phyloP scores from a whole-genome alignment of 108 stramenopile genomes.

The Schizochytrium sp. region DNA sequence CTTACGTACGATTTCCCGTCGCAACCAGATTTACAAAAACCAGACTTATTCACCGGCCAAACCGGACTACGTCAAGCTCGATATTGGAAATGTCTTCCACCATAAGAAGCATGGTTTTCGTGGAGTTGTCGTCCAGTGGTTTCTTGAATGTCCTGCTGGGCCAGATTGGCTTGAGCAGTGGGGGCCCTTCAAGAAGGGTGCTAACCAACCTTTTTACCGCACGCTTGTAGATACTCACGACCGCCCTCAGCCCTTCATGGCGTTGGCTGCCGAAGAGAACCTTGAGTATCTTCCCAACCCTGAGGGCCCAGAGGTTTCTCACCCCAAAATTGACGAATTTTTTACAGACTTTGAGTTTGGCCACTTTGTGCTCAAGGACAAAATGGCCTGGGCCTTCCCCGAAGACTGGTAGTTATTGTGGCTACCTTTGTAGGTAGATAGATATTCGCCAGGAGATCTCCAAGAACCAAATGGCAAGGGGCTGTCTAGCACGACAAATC shows the following conservation, averaged over 20 bases:
- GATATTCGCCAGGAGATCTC: no score
- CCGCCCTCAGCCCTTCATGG: constrained; percentile 13
- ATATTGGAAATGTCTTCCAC: constrained; percentile 40
- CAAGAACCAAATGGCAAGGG: no score
- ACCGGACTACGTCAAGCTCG: constrained; percentile 15
- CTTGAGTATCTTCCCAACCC: neutral
- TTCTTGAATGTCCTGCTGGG: neutral
- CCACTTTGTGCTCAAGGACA: neutral
- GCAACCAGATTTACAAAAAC: constrained; percentile 24
- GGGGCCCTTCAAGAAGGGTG: constrained; percentile 3
- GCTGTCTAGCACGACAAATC: no score
- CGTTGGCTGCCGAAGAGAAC: constrained; percentile 1
- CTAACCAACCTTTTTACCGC: constrained; percentile 4
- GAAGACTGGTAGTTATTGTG: neutral
- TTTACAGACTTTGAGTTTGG: constrained; percentile 51
- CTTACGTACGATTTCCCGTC: neutral
- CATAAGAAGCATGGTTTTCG: constrained; percentile 24
- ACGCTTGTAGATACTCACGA: constrained; percentile 22
- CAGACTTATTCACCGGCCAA: neutral
- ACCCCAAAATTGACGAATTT: constrained; percentile 18
- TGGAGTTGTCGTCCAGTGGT: constrained; percentile 25
- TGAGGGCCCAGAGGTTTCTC: neutral
- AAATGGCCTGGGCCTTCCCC: constrained; percentile 6
- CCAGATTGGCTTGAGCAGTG: constrained; percentile 40
- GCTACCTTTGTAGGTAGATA: neutral